These are phyloP conservation scores for Penicillium parvum DNA, from an alignment of 495 filamentous ascomycete species.

Conservation along the genomic window DNA sequence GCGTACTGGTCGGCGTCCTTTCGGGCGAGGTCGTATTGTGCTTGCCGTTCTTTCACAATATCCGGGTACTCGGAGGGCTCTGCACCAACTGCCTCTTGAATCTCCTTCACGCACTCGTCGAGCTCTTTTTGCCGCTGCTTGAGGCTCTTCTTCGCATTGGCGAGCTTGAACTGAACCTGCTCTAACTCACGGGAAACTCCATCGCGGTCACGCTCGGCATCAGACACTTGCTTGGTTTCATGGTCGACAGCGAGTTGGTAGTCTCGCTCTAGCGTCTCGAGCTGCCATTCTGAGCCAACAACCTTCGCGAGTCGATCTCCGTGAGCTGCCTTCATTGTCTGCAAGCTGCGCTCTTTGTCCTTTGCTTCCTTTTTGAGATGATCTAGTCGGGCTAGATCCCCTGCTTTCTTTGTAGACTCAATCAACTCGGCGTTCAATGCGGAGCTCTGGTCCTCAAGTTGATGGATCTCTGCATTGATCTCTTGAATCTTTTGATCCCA, in stretches of 20 bases:
- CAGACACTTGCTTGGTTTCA: constrained; percentile 47
- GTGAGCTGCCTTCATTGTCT: constrained; percentile 73
- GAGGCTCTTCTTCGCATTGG: constrained; percentile 53
- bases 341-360: constrained; percentile 63
- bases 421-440: constrained; percentile 70
- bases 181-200: constrained; percentile 65
- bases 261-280: constrained; percentile 62
- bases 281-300: constrained; percentile 62
- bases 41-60: constrained; percentile 52
- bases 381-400: constrained; percentile 73
- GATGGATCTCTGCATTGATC: constrained; percentile 56
- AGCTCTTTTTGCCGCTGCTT: constrained; percentile 62
- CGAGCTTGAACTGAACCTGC: constrained; percentile 74
- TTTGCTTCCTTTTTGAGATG: constrained; percentile 71
- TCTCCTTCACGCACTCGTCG: constrained; percentile 50
- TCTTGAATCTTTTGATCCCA: constrained; percentile 66
- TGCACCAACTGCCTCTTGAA: constrained; percentile 46
- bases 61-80: constrained; percentile 52
- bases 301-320: constrained; percentile 59
- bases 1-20: constrained; percentile 59
- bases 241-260: constrained; percentile 63
- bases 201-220: constrained; percentile 66
- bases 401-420: constrained; percentile 71
- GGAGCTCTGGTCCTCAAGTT: constrained; percentile 63
- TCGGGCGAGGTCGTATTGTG: constrained; percentile 55